Percentiles rank a stretch among this genome's conserved stretches.
These are phyloP conservation scores for Metschnikowia cubensis DNA, from an alignment of 805 yeast genomes.

Conservation along the genomic window DNA sequence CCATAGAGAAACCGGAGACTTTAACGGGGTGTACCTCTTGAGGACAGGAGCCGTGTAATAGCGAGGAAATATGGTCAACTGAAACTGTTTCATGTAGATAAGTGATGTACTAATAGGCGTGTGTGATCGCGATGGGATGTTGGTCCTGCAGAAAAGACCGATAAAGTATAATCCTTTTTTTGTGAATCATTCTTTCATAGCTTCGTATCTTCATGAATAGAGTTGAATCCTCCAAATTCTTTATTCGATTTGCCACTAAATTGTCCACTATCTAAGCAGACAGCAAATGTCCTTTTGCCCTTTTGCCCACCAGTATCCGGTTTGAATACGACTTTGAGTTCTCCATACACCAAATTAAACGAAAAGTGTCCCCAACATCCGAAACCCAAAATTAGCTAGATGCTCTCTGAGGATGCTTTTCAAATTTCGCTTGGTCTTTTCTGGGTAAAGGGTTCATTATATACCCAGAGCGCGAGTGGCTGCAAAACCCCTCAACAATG, in stretches of 20 bases:
- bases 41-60: constrained; percentile 27
- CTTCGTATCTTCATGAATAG: too few species aligned
- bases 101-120: not conserved
- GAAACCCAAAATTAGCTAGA: not conserved
- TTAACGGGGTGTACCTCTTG: constrained; percentile 27
- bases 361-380: not conserved
- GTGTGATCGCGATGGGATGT: not conserved
- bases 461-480: not conserved
- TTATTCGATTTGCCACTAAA: too few species aligned
- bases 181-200: too few species aligned
- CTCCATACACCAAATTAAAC: too few species aligned
- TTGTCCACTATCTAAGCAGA: too few species aligned
- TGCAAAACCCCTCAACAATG: not conserved
- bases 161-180: too few species aligned
- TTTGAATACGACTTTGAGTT: too few species aligned
- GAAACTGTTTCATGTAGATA: not conserved
- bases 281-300: too few species aligned
- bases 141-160: too few species aligned
- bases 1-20: constrained; percentile 20
- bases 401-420: too few species aligned
- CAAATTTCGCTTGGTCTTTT: not conserved
- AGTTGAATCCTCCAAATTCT: too few species aligned
- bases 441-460: not conserved
- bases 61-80: not conserved
- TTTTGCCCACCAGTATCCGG: too few species aligned